phyloP scores from a whole-genome alignment of 495 filamentous ascomycete genomes.

The Podospora comata region DNA sequence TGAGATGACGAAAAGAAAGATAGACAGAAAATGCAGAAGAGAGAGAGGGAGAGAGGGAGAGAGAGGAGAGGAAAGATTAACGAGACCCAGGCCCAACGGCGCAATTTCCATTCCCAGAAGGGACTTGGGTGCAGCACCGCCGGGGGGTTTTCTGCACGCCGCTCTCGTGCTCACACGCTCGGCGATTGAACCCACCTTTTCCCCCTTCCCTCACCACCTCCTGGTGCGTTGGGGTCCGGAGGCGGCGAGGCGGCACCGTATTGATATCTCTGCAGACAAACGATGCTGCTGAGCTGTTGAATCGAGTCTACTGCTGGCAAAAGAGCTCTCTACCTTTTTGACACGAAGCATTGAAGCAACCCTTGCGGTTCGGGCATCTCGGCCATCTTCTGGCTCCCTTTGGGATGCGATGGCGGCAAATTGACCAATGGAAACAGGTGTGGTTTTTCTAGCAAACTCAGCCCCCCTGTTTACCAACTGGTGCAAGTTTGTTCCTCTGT shows the following conservation, averaged over 20 bases:
- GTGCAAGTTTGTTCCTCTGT: neutral
- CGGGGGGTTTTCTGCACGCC: conserved; percentile 6
- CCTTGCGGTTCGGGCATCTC: neutral
- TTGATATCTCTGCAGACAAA: neutral
- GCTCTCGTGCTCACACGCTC: conserved; percentile 6
- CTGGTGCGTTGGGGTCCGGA: neutral
- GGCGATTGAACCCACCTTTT: conserved; percentile 1
- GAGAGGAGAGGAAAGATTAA: neutral
- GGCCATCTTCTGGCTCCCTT: neutral
- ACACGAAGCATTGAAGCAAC: neutral
- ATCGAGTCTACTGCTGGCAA: neutral
- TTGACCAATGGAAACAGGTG: neutral
- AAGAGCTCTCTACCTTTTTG: neutral
- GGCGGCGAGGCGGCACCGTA: neutral
- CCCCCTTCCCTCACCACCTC: neutral
- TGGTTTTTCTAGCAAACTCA: neutral
- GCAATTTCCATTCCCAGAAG: conserved; percentile 3
- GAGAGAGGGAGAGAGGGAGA: neutral
- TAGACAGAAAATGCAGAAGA: neutral
- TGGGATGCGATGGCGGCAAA: neutral
- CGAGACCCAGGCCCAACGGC: conserved; percentile 3
- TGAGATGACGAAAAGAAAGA: conserved; percentile 6
- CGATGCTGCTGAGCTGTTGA: neutral
- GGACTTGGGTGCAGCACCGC: neutral
- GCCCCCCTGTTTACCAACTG: neutral